Conservation (phyloP, 2,329 filamentous ascomycete genomes). For the Colletotrichum sansevieriae region DNA sequence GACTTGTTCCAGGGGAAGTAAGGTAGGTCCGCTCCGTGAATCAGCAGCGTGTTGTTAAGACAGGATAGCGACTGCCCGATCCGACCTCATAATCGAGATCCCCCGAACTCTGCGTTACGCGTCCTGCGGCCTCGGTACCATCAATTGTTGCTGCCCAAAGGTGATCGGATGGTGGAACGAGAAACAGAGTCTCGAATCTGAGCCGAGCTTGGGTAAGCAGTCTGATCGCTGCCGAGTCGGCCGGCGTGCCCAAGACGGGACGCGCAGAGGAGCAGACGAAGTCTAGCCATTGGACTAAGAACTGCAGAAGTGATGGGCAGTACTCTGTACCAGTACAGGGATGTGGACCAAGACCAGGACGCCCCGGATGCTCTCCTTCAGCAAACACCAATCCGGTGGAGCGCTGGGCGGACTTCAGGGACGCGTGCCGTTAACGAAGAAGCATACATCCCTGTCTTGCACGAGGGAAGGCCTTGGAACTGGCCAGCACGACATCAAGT, state of each 20-base stretch:
- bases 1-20: slow-evolving; percentile 11
- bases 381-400: slow-evolving; percentile 18
- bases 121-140: slow-evolving; percentile 7
- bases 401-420: slow-evolving; percentile 13
- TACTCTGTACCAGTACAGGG: neutral
- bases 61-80: neutral
- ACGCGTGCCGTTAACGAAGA: slow-evolving; percentile 27
- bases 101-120: slow-evolving; percentile 14
- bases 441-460: slow-evolving; percentile 29
- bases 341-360: neutral
- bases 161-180: neutral
- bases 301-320: slow-evolving; percentile 2
- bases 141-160: slow-evolving; percentile 12
- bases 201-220: neutral
- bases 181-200: slow-evolving; percentile 21
- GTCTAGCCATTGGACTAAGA: neutral
- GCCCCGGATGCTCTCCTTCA: slow-evolving; percentile 14
- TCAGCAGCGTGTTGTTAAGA: neutral
- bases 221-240: slow-evolving; percentile 18
- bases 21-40: slow-evolving; percentile 32
- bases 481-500: slow-evolving; percentile 38
- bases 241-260: neutral
- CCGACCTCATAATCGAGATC: slow-evolving; percentile 35
- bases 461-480: slow-evolving; percentile 33
- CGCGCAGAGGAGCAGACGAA: neutral